Evolutionary conservation across 2,329 filamentous ascomycete species (phyloP).

Genomic region (Fusarium phyllophilum): DNA sequence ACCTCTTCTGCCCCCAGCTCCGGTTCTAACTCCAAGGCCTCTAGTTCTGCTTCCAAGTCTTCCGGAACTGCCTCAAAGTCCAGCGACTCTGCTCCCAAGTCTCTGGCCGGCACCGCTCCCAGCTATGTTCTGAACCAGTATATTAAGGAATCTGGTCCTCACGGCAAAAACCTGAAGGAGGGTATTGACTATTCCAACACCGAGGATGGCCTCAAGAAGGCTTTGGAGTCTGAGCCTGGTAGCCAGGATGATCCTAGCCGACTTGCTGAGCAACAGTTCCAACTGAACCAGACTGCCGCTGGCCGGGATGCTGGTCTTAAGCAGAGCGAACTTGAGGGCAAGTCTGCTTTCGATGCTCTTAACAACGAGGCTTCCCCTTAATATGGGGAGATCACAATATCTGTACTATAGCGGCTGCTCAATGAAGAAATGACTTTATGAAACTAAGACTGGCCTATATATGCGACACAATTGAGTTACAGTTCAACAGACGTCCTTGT

Average conservation of each 20-base stretch:
- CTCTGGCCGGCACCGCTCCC: constrained; percentile 47
- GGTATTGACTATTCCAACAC: constrained; percentile 48
- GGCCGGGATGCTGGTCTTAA: constrained; percentile 42
- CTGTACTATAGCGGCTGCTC: constrained; percentile 12
- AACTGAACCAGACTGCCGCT: constrained; percentile 36
- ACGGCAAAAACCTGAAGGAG: constrained; percentile 57
- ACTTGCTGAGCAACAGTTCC: constrained; percentile 57
- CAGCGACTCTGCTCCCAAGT: constrained; percentile 1
- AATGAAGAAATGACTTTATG: constrained; percentile 32
- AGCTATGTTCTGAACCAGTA: constrained; percentile 52
- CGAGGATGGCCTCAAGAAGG: constrained; percentile 52
- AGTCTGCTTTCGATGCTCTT: constrained; percentile 48
- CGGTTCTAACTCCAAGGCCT: background rate
- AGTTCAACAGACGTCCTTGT: background rate
- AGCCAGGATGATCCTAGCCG: constrained; percentile 59
- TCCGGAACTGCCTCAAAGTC: background rate
- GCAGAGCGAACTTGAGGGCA: constrained; percentile 40
- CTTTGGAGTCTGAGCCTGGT: constrained; percentile 57
- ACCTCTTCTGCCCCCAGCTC: constrained; percentile 6
- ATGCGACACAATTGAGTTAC: background rate
- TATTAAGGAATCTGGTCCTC: constrained; percentile 48
- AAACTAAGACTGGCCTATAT: background rate
- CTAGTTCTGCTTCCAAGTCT: constrained; percentile 1
- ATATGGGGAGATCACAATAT: background rate
- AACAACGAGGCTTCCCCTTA: constrained; percentile 44